Evolutionary conservation across 495 filamentous ascomycete species (phyloP), one percentile per base, ranked within the genome.

Genomic region (Annulohypoxylon stygium): DNA sequence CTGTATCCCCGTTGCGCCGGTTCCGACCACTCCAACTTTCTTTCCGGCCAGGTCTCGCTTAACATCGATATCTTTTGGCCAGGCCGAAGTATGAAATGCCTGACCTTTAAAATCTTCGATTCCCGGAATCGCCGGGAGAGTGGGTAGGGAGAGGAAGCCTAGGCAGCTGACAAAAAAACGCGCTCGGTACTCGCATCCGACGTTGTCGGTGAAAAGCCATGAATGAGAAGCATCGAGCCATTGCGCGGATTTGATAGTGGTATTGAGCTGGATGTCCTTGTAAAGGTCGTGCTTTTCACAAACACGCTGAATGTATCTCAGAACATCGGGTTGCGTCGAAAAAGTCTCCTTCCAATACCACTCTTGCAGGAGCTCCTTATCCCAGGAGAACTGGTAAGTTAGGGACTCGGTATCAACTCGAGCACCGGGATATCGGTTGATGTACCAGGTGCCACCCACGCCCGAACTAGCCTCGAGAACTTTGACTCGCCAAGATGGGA

Each of bases 281-380:
- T 47, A 47, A 4, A 47, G 16, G 9, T 47, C 43, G 43, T 47
- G 43, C 18, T 47, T 47, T 47, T 47, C 43, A 4, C 43, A 47
- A n/a, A 47, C 43, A 20, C 43, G 43, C 16, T 47, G 2, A 3
- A 47, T 47, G 8, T 47, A 47, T 47, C 43, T 47, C 43, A 47
- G 16, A 4, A 47, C 43, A 4, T 47, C 43, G 4, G 43, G 43
- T 20, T 47, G 43, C 43, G 43, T 47, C 4, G 43, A 47, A 20
- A 47, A 47, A 6, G 43, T 47, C 16, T 47, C 43, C n/a, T 47
- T 47, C 43, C 43, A 47, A 47, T 47, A 47, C 16, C 16, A 47
- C n/a, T 47, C 43, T 20, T 20, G 43, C n/a, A 47, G 18, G 43
- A 47, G 43, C 16, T 47, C 43, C 43, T 47, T 20, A 9, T 47